These are phyloP conservation scores for Umbelopsis sp. DNA, from an alignment of 371 early-diverging fungal genomes.

Conservation along the genomic window DNA sequence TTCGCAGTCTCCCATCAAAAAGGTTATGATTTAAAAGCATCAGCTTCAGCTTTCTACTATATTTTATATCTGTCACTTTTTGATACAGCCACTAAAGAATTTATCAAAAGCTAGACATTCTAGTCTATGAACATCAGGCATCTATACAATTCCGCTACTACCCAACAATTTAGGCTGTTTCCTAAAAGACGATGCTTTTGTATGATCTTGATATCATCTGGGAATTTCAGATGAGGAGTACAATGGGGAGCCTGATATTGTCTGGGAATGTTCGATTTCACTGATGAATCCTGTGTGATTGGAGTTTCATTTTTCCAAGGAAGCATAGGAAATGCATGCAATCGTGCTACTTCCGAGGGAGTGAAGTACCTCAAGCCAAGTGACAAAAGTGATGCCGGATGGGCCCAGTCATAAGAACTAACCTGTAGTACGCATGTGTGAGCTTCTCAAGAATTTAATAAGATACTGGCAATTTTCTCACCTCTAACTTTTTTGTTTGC, in stretches of 20 bases:
- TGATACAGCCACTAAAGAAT: too few relatives aligned
- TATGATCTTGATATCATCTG: constrained; percentile 45
- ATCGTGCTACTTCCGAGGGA: constrained; percentile 73
- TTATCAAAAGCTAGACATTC: neutral
- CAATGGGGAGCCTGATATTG: constrained; percentile 27
- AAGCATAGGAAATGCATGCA: constrained; percentile 75
- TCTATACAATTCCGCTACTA: constrained; percentile 65
- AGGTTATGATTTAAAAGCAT: too few relatives aligned
- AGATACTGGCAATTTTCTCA: constrained; percentile 17
- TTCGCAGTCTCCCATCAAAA: neutral
- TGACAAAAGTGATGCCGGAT: constrained; percentile 49
- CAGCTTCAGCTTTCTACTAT: too few relatives aligned
- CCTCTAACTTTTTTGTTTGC: constrained; percentile 54
- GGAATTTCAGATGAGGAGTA: constrained; percentile 51
- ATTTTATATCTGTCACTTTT: too few relatives aligned
- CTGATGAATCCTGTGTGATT: constrained; percentile 2
- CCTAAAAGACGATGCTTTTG: constrained; percentile 75
- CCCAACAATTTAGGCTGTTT: constrained; percentile 75
- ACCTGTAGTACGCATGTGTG: constrained; percentile 20
- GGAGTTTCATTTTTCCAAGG: constrained; percentile 3
- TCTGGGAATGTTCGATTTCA: neutral
- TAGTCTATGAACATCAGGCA: constrained; percentile 44
- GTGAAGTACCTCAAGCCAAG: constrained; percentile 77
- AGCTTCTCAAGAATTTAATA: too few relatives aligned
- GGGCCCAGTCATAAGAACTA: constrained; percentile 50